phyloP scores from a whole-genome alignment of 176 grass and related monocot species.

The Eleusine coracana region DNA sequence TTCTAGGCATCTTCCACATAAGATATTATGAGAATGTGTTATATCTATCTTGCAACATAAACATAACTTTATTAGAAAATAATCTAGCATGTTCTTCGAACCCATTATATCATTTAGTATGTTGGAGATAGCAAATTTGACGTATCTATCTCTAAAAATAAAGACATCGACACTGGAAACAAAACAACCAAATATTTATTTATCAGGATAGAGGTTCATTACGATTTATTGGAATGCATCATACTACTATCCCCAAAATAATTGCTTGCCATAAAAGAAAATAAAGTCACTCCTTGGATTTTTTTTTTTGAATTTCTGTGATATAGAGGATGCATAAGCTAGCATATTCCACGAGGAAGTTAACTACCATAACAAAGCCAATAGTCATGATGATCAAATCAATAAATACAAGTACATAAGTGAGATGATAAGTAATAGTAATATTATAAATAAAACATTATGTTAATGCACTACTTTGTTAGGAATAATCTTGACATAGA shows the following conservation, averaged over 20 bases:
- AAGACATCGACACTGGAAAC: not conserved
- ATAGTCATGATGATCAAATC: not conserved
- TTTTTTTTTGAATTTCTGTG: too few relatives aligned
- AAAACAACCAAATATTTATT: not conserved
- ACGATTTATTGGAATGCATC: not conserved
- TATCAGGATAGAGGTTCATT: not conserved
- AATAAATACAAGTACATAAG: not conserved
- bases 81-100: not conserved
- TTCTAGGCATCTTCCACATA: not conserved
- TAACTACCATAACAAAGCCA: not conserved
- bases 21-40: not conserved
- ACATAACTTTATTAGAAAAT: not conserved
- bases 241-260: not conserved
- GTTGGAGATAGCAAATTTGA: not conserved
- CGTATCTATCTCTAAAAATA: not conserved
- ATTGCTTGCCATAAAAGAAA: not conserved
- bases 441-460: too few relatives aligned
- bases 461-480: too few relatives aligned
- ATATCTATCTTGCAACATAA: conserved; percentile 10
- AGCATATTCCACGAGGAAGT: not conserved
- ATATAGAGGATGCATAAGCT: not conserved
- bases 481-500: too few relatives aligned
- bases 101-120: not conserved
- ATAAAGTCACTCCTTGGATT: not conserved
- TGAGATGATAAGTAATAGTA: not conserved